A percentile compares a stretch with the other conserved stretches of the same genome.
Evolutionary conservation across 169 alveolate species (phyloP).

Genomic region (Babesia bigemina): DNA sequence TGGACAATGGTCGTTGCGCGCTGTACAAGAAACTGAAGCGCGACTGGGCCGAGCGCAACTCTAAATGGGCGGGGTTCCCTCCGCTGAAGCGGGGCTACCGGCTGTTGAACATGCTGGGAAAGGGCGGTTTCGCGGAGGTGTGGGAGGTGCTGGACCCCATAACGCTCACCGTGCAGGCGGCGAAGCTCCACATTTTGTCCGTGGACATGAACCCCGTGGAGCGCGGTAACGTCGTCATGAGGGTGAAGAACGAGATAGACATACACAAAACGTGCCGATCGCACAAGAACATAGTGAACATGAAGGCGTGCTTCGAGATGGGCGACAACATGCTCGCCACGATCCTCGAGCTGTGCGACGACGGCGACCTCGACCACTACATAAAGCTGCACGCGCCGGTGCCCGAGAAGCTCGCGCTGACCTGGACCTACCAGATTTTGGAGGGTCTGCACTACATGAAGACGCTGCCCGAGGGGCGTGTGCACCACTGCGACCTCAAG

Average conservation of each 20-base stretch:
- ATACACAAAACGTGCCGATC: slow-evolving; percentile 85
- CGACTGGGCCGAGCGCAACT: slow-evolving; percentile 76
- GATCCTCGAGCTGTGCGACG: slow-evolving; percentile 83
- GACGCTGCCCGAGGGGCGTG: slow-evolving; percentile 82
- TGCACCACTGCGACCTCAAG: slow-evolving; percentile 86
- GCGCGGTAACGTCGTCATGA: slow-evolving; percentile 82
- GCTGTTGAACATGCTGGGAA: slow-evolving; percentile 86
- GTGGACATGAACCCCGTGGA: slow-evolving; percentile 84
- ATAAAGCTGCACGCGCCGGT: slow-evolving; percentile 85
- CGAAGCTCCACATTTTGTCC: slow-evolving; percentile 85
- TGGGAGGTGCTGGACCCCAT: slow-evolving; percentile 90
- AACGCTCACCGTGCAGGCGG: slow-evolving; percentile 86
- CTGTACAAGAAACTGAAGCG: slow-evolving; percentile 74
- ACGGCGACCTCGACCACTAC: slow-evolving; percentile 86
- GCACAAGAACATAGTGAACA: slow-evolving; percentile 86
- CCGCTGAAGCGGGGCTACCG: slow-evolving; percentile 78
- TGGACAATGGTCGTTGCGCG: slow-evolving; percentile 76
- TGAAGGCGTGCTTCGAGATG: slow-evolving; percentile 89
- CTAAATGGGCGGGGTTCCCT: slow-evolving; percentile 78
- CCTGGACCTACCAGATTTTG: slow-evolving; percentile 86
- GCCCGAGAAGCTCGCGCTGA: slow-evolving; percentile 84
- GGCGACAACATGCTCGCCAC: slow-evolving; percentile 84
- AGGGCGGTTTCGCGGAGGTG: slow-evolving; percentile 91
- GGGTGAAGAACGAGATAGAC: slow-evolving; percentile 87
- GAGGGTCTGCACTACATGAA: slow-evolving; percentile 84